Evolutionary conservation across 805 yeast genomes (phyloP), one percentile per base, ranked within the genome.

Genomic region (Teunomyces stri): DNA sequence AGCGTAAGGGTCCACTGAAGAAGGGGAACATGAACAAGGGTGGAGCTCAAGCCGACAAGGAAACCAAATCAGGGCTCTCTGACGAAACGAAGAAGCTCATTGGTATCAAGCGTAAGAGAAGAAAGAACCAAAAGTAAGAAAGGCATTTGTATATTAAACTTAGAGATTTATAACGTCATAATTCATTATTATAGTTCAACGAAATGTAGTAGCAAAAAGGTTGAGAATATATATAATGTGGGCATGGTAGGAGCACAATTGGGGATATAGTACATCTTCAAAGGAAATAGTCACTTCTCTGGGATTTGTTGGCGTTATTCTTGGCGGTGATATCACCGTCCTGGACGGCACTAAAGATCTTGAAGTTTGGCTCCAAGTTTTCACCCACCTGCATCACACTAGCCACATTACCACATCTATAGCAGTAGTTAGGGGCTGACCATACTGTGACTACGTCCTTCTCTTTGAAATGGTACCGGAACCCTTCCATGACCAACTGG

Each of bases 401-500:
- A 27, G 99, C 99, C 44, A 92, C 98, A 63, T 92, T 92, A 49
- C 99, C 99, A 72, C 98, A 92, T 61, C 98, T 78, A 69, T 92
- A 92, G 72, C 98, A 91, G 71, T 91, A 91, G 66, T 91, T 91
- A 40, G 98, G 98, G 13, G 97, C 97, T 9, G 91, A 83, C 98
- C 98, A 92, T 31, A 92, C 98, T 0, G 99, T 92, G 31, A 92
- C 99, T 44, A 92, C 97, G 61, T 89, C 96, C 60, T 90, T 89
- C 55, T 92, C 97, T 52, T 90, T 89, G 72, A 94, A 94, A 70
- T 94, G 98, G 65, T 91, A 94, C 56, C 92, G 81, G 76, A 89
- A 92, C 1, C 99, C 99, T 65, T 92, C 99, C 97, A 94, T 95
- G 16, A 94, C 98, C 66, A 92, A 80, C 69, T 92, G 99, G 71